These are phyloP conservation scores for Glonium stellatum DNA, from an alignment of 495 filamentous ascomycete species.

Conservation along the genomic window DNA sequence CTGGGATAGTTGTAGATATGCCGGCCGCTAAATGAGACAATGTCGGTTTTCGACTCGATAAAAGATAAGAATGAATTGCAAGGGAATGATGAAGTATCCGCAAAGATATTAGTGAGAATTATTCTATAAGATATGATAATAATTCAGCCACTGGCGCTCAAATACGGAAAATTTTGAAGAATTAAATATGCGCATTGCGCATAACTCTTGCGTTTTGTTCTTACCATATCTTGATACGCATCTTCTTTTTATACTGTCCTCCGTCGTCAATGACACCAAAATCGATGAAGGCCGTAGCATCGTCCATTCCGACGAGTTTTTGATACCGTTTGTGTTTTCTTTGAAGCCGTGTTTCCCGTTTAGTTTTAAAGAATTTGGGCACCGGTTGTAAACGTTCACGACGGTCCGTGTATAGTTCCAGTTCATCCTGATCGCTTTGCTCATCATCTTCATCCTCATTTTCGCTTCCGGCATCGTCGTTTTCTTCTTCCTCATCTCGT, in stretches of 20 bases:
- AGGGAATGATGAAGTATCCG: no score
- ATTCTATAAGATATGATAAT: no score
- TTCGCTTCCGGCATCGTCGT: not conserved
- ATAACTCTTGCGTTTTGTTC: no score
- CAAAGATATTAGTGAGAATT: no score
- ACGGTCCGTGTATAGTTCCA: not conserved
- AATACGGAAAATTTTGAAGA: no score
- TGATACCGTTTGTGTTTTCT: conserved; percentile 4
- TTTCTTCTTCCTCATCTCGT: conserved; percentile 24
- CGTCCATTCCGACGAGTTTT: conserved; percentile 1
- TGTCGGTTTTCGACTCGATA: no score
- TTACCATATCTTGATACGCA: conserved; percentile 43
- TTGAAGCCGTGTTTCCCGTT: conserved; percentile 21
- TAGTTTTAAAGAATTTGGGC: conserved; percentile 28
- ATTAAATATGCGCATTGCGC: no score
- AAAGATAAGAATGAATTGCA: no score
- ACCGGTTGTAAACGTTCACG: conserved; percentile 5
- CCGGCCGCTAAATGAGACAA: conserved; percentile 28
- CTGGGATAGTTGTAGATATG: conserved; percentile 52
- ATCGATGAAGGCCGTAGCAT: not conserved
- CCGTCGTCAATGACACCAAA: conserved; percentile 26
- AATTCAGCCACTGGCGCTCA: no score
- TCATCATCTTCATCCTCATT: conserved; percentile 19
- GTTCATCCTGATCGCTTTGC: not conserved
- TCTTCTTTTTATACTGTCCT: conserved; percentile 29